Base-by-base conservation (phyloP, 176 grass and related monocot genomes). In the Carex pumila region DNA sequence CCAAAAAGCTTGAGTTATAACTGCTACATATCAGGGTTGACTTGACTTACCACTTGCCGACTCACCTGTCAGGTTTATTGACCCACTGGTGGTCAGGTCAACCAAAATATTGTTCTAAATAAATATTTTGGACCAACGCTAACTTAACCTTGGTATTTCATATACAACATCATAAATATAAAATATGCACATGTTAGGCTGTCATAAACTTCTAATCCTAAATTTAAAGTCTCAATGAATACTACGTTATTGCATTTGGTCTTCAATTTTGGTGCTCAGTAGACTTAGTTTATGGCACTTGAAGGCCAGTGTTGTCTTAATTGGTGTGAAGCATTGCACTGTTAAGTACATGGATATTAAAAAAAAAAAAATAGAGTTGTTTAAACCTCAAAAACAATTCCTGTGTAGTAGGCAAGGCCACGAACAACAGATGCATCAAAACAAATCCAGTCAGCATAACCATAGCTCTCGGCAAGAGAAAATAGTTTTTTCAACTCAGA, bases 351-450 rank as follows among this genome's bases (percentile, higher is more conserved):
- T 56, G 25, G 52, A 8, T 77, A 52, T 56, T 34, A 22, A 43
- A 77, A 55, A 11, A 53, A 11, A 76, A 77, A 17, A 76, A 49
- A 54, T 53, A 2, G 43, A 73, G n/a, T 50, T 30, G 25, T 56
- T 77, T 32, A 77, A 55, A 97, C 92, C 92, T 97, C 90, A 63
- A 97, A 97, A 64, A 97, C 94, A 84, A 92, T 91, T 71, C 94
- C 94, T n/a, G 94, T 97, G 86, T 97, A 97, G 79, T 97, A 97
- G 61, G 94, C 94, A 83, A 97, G 92, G 54, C 94, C 94, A 87
- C 90, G 92, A 50, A 97, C 94, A 79, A 97, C 87, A 80, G 94
- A 94, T 65, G 92, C 94, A 83, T 97, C 92, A 71, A 94, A 97
- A 92, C 77, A 92, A 84, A 97, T 86, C 94, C 94, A 97, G 81